phyloP scores from a whole-genome alignment of 73 alveolate genomes.

The Tetrahymena thermophila region DNA sequence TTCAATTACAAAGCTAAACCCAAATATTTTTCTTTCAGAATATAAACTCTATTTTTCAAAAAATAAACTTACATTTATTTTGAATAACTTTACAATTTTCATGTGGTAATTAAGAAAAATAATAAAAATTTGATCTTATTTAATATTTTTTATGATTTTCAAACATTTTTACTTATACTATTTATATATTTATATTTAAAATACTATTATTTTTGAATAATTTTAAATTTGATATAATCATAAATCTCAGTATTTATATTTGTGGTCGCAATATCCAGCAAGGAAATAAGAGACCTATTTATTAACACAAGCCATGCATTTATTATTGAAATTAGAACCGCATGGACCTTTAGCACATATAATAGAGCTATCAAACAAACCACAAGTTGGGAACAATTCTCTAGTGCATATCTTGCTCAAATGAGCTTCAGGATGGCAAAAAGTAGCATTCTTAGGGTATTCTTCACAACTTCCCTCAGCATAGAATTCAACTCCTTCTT shows the following conservation, averaged over 20 bases:
- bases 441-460: background rate
- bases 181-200: no score
- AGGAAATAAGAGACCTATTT: background rate
- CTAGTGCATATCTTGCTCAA: background rate
- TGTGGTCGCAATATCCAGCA: background rate
- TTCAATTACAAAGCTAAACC: no score
- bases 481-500: background rate
- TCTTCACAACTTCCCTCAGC: background rate
- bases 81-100: no score
- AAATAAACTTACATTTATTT: no score
- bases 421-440: background rate
- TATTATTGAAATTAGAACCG: constrained; percentile 4
- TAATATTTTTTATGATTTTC: no score
- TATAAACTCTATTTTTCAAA: no score
- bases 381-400: constrained; percentile 14
- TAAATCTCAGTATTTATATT: background rate
- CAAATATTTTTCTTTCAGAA: no score
- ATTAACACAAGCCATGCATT: constrained; percentile 16
- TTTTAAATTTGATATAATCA: background rate
- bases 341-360: background rate
- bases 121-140: no score
- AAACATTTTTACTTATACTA: no score
- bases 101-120: no score
- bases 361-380: background rate
- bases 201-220: no score